phyloP scores from a whole-genome alignment of 148 eudicot species.

The Vaccinium macrocarpon region DNA sequence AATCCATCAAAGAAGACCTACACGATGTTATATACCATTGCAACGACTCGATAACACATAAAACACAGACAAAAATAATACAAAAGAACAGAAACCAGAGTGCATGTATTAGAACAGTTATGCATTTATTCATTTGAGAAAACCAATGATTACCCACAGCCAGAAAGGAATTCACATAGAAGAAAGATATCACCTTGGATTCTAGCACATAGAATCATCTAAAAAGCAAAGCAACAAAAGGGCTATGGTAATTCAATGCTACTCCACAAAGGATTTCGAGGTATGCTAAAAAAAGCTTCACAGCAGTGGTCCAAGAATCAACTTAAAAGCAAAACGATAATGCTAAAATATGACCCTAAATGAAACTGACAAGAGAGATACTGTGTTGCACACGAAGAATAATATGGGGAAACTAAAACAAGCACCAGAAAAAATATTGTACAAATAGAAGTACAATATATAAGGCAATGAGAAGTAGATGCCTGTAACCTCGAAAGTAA shows the following conservation, averaged over 20 bases:
- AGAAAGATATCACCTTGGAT: neutral
- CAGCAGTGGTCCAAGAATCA: neutral
- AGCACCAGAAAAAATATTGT: neutral
- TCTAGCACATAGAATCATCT: neutral
- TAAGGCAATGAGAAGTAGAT: neutral
- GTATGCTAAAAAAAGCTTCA: neutral
- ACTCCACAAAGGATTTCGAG: neutral
- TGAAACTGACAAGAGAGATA: neutral
- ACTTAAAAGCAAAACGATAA: neutral
- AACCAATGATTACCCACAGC: too few species aligned
- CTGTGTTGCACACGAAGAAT: neutral
- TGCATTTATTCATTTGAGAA: too few species aligned
- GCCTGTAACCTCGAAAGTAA: neutral
- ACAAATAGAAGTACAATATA: neutral
- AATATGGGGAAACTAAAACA: neutral
- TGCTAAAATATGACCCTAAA: neutral
- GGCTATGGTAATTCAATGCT: neutral
- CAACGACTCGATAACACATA: neutral
- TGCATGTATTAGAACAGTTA: neutral
- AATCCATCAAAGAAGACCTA: neutral
- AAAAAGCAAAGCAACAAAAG: neutral
- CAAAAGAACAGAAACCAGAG: neutral
- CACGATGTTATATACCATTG: neutral
- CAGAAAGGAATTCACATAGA: neutral
- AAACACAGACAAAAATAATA: neutral